A percentile compares a stretch with the other conserved stretches of the same genome.
Evolutionary conservation across 2,329 filamentous ascomycete genomes (phyloP).

Genomic region (Penicillium sp.): DNA sequence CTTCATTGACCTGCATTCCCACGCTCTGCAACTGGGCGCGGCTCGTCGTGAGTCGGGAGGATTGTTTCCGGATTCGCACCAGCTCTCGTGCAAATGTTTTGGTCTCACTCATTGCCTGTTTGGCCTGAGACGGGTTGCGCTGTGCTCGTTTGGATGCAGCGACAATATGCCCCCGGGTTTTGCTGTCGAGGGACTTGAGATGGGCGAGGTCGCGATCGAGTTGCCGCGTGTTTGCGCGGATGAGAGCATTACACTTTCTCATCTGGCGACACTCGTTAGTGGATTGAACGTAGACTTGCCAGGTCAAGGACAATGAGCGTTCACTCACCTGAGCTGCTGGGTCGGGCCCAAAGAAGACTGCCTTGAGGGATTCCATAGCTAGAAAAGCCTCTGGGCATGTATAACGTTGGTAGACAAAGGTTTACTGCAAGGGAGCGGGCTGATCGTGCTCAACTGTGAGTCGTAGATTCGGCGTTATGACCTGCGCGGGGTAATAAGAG

Average conservation of each 20-base stretch:
- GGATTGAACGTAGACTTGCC: not conserved
- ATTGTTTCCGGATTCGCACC: conserved; percentile 72
- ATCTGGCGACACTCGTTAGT: conserved; percentile 53
- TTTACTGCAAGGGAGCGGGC: not conserved
- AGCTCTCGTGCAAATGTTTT: conserved; percentile 86
- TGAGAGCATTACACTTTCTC: conserved; percentile 88
- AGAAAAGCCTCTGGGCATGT: not conserved
- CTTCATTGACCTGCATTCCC: conserved; percentile 96
- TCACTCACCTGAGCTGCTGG: conserved; percentile 77
- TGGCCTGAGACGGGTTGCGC: conserved; percentile 69
- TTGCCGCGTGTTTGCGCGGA: conserved; percentile 85
- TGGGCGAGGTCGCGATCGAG: conserved; percentile 85
- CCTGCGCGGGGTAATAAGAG: not conserved
- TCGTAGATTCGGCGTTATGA: not conserved
- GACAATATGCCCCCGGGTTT: conserved; percentile 79
- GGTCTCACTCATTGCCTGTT: conserved; percentile 74
- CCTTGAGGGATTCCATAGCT: conserved; percentile 78
- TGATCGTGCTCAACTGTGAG: not conserved
- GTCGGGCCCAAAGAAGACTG: conserved; percentile 85
- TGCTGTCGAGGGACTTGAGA: conserved; percentile 72
- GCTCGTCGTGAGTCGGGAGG: conserved; percentile 68
- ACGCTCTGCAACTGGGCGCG: conserved; percentile 91
- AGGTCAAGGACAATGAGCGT: not conserved
- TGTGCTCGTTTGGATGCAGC: conserved; percentile 75
- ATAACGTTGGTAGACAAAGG: not conserved